Percentiles rank a stretch among this genome's conserved stretches.
Evolutionary conservation across 2,329 filamentous ascomycete genomes (phyloP).

Genomic region (Claviceps arundinis): DNA sequence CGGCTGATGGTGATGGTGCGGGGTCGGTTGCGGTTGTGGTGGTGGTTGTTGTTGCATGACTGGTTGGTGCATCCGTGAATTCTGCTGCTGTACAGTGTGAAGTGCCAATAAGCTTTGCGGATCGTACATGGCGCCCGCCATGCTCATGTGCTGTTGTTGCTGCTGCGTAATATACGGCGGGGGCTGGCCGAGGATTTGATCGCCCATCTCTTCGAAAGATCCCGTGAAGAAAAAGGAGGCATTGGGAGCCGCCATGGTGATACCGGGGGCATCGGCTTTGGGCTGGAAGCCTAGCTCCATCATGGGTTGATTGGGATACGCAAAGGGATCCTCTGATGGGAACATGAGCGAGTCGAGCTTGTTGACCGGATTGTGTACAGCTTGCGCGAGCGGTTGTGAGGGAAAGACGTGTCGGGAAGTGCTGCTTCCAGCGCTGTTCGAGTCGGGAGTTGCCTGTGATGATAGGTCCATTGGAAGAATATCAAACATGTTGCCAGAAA

Average conservation of each 20-base stretch:
- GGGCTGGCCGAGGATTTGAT: slow-evolving; percentile 57
- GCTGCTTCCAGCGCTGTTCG: slow-evolving; percentile 27
- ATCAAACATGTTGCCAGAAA: slow-evolving; percentile 28
- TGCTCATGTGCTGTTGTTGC: slow-evolving; percentile 26
- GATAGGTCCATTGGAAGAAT: slow-evolving; percentile 32
- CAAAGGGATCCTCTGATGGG: slow-evolving; percentile 62
- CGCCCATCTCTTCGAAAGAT: slow-evolving; percentile 54
- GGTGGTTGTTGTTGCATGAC: slow-evolving; percentile 17
- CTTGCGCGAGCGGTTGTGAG: slow-evolving; percentile 19
- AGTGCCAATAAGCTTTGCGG: slow-evolving; percentile 29
- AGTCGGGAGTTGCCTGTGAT: slow-evolving; percentile 29
- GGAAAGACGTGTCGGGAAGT: slow-evolving; percentile 22
- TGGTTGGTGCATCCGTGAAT: slow-evolving; percentile 3
- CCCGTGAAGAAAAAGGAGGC: slow-evolving; percentile 38
- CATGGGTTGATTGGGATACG: slow-evolving; percentile 65
- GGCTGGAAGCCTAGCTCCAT: slow-evolving; percentile 39
- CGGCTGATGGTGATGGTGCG: slow-evolving; percentile 8
- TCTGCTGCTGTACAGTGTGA: slow-evolving; percentile 14
- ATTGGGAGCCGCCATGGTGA: slow-evolving; percentile 22
- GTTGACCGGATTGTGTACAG: slow-evolving; percentile 37
- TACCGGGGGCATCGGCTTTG: slow-evolving; percentile 19
- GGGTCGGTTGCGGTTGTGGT: slow-evolving; percentile 11
- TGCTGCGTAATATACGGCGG: slow-evolving; percentile 57
- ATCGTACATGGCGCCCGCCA: slow-evolving; percentile 31
- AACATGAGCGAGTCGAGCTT: slow-evolving; percentile 73